A percentile compares a stretch with the other conserved stretches of the same genome.
Conservation (phyloP, 495 filamentous ascomycete genomes). For the Clavariopsis aquatica region DNA sequence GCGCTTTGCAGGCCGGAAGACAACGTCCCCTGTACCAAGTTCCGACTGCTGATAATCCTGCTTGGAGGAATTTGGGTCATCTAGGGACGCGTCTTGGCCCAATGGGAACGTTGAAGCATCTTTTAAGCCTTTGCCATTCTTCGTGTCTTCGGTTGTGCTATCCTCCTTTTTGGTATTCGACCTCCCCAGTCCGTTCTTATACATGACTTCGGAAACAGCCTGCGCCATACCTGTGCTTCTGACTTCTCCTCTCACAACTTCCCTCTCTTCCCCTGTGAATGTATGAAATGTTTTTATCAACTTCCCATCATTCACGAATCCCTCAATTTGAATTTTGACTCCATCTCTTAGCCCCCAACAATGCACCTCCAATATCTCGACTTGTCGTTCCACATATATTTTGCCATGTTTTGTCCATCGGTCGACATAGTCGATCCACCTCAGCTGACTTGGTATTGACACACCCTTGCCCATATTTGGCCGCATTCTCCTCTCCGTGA, state of each 20-base stretch:
- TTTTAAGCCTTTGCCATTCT: conserved; percentile 7
- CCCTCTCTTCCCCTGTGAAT: conserved; percentile 72
- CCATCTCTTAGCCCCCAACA: conserved; percentile 87
- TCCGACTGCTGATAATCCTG: conserved; percentile 1
- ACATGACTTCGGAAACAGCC: conserved; percentile 52
- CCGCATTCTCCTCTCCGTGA: conserved; percentile 87
- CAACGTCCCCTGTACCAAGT: conserved; percentile 52
- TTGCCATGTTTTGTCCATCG: conserved; percentile 77
- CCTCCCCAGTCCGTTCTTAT: conserved; percentile 28
- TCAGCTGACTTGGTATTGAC: conserved; percentile 87
- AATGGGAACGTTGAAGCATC: background rate
- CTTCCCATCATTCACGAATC: conserved; percentile 83
- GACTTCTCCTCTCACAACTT: conserved; percentile 56
- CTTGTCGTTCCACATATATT: conserved; percentile 75
- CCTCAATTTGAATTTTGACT: conserved; percentile 83
- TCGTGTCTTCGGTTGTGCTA: conserved; percentile 26
- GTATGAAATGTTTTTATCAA: conserved; percentile 81
- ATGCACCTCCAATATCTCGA: conserved; percentile 87
- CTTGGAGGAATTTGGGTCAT: conserved; percentile 20
- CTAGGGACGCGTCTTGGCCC: conserved; percentile 10
- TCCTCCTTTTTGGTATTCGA: conserved; percentile 33
- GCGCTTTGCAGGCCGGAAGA: conserved; percentile 69
- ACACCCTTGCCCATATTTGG: conserved; percentile 84
- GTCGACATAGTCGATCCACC: conserved; percentile 89
- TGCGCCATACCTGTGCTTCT: conserved; percentile 52